A percentile compares a stretch with the other conserved stretches of the same genome.
These are phyloP conservation scores for Lentinula boryana DNA, from an alignment of 768 basidiomycete species.

Conservation along the genomic window DNA sequence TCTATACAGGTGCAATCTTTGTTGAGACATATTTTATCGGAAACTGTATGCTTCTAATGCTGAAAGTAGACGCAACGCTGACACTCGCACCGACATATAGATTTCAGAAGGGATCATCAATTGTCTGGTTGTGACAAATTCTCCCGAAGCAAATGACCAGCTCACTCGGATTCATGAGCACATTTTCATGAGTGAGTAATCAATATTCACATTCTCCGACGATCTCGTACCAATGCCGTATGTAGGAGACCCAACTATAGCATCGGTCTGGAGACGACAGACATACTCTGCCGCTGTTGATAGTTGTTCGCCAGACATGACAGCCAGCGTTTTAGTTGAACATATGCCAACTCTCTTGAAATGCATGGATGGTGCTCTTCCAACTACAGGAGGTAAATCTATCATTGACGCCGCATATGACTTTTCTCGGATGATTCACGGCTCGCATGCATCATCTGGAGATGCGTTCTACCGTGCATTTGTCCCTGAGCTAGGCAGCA, in stretches of 20 bases:
- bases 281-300: constrained; percentile 87
- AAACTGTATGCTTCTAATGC: constrained; percentile 27
- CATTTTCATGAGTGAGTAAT: constrained; percentile 70
- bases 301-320: constrained; percentile 65
- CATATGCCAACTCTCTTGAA: constrained; percentile 61
- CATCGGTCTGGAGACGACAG: constrained; percentile 84
- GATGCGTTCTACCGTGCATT: constrained; percentile 86
- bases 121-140: constrained; percentile 82
- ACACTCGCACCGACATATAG: neutral
- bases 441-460: constrained; percentile 50
- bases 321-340: constrained; percentile 59
- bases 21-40: constrained; percentile 75
- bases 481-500: constrained; percentile 74
- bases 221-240: neutral
- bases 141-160: constrained; percentile 77
- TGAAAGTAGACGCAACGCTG: constrained; percentile 12
- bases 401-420: constrained; percentile 71
- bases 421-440: constrained; percentile 85
- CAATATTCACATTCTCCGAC: neutral
- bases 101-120: constrained; percentile 79
- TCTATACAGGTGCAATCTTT: constrained; percentile 76
- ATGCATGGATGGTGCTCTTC: constrained; percentile 39
- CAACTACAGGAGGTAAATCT: constrained; percentile 39
- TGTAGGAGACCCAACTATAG: constrained; percentile 81
- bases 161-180: constrained; percentile 85